phyloP scores from a whole-genome alignment of 2,329 filamentous ascomycete species.

The Calonectria pteridis region DNA sequence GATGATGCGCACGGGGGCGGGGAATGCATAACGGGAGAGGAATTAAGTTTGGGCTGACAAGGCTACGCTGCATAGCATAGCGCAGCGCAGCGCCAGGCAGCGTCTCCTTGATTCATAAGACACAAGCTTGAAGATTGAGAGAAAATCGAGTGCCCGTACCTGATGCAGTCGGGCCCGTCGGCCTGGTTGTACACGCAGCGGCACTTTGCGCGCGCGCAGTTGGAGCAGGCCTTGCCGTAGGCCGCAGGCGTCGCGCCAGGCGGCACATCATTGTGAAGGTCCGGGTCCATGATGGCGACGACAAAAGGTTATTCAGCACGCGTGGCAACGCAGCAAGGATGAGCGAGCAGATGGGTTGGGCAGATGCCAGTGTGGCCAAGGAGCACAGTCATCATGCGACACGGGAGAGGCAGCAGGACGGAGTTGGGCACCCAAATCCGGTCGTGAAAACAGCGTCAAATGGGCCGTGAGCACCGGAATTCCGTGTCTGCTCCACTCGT shows the following conservation, averaged over 20 bases:
- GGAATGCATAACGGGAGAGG: neutral
- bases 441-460: neutral
- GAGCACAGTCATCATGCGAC: neutral
- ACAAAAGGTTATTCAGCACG: neutral
- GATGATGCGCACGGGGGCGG: neutral
- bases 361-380: neutral
- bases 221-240: conserved; percentile 2
- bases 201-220: conserved; percentile 5
- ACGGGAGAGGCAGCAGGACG: neutral
- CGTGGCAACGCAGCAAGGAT: neutral
- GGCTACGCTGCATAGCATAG: neutral
- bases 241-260: neutral
- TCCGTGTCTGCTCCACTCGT: neutral
- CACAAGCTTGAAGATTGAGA: neutral
- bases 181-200: conserved; percentile 1
- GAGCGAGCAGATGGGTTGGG: neutral
- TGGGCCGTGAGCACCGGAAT: neutral
- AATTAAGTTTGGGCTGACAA: neutral
- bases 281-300: neutral
- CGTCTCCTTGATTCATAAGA: neutral
- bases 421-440: neutral
- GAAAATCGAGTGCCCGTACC: neutral
- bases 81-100: neutral
- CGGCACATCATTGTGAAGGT: neutral
- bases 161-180: neutral